A percentile compares a stretch with the other conserved stretches of the same genome.
Evolutionary conservation across 805 yeast species (phyloP).

Genomic region (Candida adriatica): DNA sequence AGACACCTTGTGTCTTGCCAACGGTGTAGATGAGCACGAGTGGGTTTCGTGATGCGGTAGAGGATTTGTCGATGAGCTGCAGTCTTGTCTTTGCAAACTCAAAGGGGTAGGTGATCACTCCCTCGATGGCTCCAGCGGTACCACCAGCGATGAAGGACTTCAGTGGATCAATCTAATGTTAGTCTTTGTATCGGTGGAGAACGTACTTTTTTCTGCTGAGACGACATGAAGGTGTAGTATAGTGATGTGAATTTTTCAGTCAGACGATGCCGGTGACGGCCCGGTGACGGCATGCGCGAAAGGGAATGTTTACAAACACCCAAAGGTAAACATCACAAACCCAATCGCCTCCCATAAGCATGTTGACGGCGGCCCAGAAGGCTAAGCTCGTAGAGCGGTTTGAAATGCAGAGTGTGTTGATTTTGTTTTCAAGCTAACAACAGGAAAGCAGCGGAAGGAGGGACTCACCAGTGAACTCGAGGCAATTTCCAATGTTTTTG

Average conservation of each 20-base stretch:
- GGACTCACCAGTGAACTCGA: slow-evolving; percentile 11
- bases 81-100: slow-evolving; percentile 94
- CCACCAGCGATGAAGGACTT: slow-evolving; percentile 94
- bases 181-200: not conserved
- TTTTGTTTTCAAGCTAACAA: not conserved
- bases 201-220: slow-evolving; percentile 9
- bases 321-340: too few relatives aligned
- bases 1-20: slow-evolving; percentile 70
- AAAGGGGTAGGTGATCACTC: slow-evolving; percentile 87
- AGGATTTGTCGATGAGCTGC: slow-evolving; percentile 65
- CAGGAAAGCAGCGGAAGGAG: slow-evolving; percentile 17
- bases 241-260: too few relatives aligned
- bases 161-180: slow-evolving; percentile 50
- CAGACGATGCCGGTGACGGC: slow-evolving; percentile 1
- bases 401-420: slow-evolving; percentile 19
- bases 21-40: slow-evolving; percentile 68
- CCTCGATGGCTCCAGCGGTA: slow-evolving; percentile 94
- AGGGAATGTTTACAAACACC: too few relatives aligned
- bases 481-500: slow-evolving; percentile 14
- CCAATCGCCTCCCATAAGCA: slow-evolving; percentile 4
- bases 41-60: slow-evolving; percentile 74
- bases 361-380: slow-evolving; percentile 12
- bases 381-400: slow-evolving; percentile 16
- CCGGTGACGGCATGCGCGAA: too few relatives aligned
- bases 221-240: too few relatives aligned